These are phyloP conservation scores for Boletellus dicymbophilus DNA, from an alignment of 1,284 basidiomycete species.

Conservation along the genomic window DNA sequence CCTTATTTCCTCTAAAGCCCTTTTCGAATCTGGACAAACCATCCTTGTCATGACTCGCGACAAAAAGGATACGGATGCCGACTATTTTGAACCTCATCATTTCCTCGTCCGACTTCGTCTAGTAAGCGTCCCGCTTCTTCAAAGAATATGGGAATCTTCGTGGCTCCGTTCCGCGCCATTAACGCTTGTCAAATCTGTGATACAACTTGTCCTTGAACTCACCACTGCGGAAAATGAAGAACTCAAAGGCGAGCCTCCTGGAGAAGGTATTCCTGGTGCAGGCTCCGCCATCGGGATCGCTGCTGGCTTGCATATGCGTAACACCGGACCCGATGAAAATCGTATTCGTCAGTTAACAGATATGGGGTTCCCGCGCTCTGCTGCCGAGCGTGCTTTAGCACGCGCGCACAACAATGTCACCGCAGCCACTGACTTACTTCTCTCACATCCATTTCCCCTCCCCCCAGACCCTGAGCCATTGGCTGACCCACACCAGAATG, in stretches of 20 bases:
- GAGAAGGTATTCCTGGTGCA: conserved; percentile 25
- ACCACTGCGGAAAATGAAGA: conserved; percentile 84
- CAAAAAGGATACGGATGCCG: conserved; percentile 72
- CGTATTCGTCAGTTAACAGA: conserved; percentile 85
- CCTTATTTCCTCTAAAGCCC: conserved; percentile 76
- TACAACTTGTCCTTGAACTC: conserved; percentile 81
- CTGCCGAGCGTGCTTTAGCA: conserved; percentile 81
- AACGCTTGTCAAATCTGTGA: conserved; percentile 71
- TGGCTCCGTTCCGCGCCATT: conserved; percentile 83
- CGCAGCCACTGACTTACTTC: conserved; percentile 87
- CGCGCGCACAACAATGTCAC: conserved; percentile 90
- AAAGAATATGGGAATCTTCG: conserved; percentile 77
- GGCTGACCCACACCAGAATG: conserved; percentile 36
- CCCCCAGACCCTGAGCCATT: conserved; percentile 56
- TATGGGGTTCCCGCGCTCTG: conserved; percentile 94
- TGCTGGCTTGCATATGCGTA: conserved; percentile 41
- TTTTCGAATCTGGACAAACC: conserved; percentile 89
- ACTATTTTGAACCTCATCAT: conserved; percentile 84
- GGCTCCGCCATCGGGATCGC: conserved; percentile 32
- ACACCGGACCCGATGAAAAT: conserved; percentile 68
- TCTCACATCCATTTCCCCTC: conserved; percentile 82
- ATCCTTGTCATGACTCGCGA: conserved; percentile 70
- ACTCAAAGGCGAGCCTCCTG: conserved; percentile 41
- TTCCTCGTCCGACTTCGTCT: conserved; percentile 85
- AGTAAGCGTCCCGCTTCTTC: conserved; percentile 68